Base-by-base conservation (phyloP, 2,329 filamentous ascomycete genomes). In the Xylaria arbuscula region DNA sequence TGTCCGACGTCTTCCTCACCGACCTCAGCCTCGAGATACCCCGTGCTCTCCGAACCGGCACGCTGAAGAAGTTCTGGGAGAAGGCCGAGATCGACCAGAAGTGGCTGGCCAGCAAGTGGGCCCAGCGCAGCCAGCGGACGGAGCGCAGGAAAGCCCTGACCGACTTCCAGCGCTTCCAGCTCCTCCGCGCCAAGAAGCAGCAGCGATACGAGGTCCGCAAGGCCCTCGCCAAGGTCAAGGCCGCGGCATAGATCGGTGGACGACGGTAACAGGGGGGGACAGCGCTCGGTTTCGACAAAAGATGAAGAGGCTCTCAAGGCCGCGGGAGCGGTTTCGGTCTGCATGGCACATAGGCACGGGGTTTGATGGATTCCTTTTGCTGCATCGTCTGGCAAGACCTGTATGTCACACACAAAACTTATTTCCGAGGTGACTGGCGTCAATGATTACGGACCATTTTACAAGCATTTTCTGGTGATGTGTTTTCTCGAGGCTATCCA, bases 111-210 rank as follows among this genome's bases (percentile, higher is more conserved):
- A 94, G 89, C 88, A 90, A 90, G 84, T 97, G 92, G 91, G 93
- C 94, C 80, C 96, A 99, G 93, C 94, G 93, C 89, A 90, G 92
- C 82, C 90, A 90, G 78, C 92, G 93, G 86, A 88, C 89, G 79
- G 88, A 93, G 85, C 92, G 93, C 87, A 92, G 96, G 88, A 92
- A 92, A 87, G 89, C 90, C 80, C 88, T 99, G 77, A 97, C 91
- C 85, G 96, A 99, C 89, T 99, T 99, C 83, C 96, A 99, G 89
- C 92, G 96, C 84, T 99, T 98, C 93, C 98, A 99, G 93, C 96
- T 98, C 80, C 89, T 98, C 90, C 92, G 95, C 85, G 89, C 98
- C 86, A 97, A 95, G 92, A 99, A 99, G 91, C 94, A 98, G 92
- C 93, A 94, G 84, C 93, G 94, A 83, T 98, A 97, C 87, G 94